Evolutionary conservation across 768 basidiomycete species (phyloP).

Genomic region (Wakefieldia striispora): DNA sequence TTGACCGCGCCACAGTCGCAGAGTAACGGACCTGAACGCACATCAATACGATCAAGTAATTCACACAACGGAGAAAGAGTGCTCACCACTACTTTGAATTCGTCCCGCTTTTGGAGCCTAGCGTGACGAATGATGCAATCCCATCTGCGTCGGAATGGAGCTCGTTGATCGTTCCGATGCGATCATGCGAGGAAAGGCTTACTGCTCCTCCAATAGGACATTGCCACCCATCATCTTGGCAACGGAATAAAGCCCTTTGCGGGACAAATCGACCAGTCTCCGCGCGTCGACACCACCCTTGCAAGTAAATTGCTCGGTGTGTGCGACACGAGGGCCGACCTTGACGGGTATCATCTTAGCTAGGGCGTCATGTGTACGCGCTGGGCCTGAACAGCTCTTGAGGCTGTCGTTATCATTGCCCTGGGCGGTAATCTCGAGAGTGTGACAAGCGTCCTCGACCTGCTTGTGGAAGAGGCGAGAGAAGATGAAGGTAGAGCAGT

Average conservation of each 20-base stretch:
- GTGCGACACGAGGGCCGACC: constrained; percentile 34
- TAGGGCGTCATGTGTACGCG: constrained; percentile 26
- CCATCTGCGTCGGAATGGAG: constrained; percentile 29
- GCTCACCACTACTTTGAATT: constrained; percentile 36
- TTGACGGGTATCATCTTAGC: constrained; percentile 22
- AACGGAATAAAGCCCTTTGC: constrained; percentile 31
- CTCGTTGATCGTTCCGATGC: constrained; percentile 13
- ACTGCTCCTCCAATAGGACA: constrained; percentile 37
- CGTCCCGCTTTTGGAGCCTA: constrained; percentile 26
- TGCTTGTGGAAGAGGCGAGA: constrained; percentile 21
- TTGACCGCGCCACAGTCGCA: constrained; percentile 37
- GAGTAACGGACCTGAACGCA: constrained; percentile 32
- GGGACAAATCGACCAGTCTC: constrained; percentile 34
- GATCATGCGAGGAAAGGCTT: constrained; percentile 18
- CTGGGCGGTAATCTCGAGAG: constrained; percentile 21
- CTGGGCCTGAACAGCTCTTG: constrained; percentile 35
- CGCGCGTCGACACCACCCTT: constrained; percentile 36
- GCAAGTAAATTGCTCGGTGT: constrained; percentile 35
- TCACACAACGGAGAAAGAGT: constrained; percentile 4
- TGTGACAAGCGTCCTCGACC: constrained; percentile 16
- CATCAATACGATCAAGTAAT: constrained; percentile 10
- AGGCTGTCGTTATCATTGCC: constrained; percentile 24
- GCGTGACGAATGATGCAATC: constrained; percentile 35
- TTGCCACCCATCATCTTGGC: constrained; percentile 37
- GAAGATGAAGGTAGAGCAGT: constrained; percentile 22